Evolutionary conservation across 2,329 filamentous ascomycete species (phyloP).

Genomic region (Penicillium sp.): DNA sequence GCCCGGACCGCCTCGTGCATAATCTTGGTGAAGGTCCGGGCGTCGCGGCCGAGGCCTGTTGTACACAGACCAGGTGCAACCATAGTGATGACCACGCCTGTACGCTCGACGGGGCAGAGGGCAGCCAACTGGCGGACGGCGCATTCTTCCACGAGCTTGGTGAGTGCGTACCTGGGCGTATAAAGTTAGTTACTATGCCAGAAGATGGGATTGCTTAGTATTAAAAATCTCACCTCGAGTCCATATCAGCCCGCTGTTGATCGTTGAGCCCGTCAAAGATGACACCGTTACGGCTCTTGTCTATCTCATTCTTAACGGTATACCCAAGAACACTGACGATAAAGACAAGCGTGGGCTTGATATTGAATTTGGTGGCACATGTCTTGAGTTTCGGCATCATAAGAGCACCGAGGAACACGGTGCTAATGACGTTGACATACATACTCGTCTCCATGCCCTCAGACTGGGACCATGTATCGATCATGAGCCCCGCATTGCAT

Average conservation of each 20-base stretch:
- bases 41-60: not conserved
- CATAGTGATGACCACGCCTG: not conserved
- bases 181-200: too few species aligned
- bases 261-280: too few species aligned
- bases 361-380: not conserved
- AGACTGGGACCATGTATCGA: not conserved
- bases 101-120: too few species aligned
- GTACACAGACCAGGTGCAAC: not conserved
- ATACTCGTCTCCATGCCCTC: not conserved
- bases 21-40: not conserved
- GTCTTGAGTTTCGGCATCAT: not conserved
- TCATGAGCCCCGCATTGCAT: not conserved
- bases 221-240: too few species aligned
- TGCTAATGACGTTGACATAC: not conserved
- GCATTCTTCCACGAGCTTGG: too few species aligned
- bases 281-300: too few species aligned
- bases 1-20: not conserved
- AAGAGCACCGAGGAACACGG: not conserved
- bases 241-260: too few species aligned
- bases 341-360: not conserved
- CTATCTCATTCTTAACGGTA: too few species aligned
- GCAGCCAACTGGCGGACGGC: too few species aligned
- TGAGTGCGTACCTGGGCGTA: too few species aligned
- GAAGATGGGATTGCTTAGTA: too few species aligned
- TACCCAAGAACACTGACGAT: too few species aligned